Conservation (phyloP, 2,329 filamentous ascomycete genomes). For the Diplocarpon rosae region DNA sequence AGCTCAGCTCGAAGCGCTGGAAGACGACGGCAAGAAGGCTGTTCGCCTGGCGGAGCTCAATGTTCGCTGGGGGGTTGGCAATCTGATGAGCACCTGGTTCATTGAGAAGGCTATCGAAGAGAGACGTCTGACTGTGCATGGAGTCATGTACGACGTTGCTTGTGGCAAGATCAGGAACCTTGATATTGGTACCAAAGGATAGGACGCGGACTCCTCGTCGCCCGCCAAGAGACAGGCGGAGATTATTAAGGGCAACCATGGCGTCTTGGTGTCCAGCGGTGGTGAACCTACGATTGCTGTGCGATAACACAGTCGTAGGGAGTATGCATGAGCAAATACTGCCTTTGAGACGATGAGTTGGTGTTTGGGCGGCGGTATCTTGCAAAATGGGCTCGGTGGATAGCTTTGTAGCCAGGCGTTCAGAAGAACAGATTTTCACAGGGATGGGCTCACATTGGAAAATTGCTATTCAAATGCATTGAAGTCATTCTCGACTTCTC, state of each 20-base stretch:
- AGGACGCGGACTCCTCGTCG: neutral
- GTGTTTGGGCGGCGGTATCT: conserved; percentile 1
- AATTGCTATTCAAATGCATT: too few relatives aligned
- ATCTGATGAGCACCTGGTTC: conserved; percentile 55
- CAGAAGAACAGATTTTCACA: neutral
- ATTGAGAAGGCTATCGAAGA: conserved; percentile 61
- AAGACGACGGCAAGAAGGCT: conserved; percentile 42
- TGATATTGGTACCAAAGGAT: conserved; percentile 30
- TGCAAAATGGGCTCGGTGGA: neutral
- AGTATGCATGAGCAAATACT: neutral
- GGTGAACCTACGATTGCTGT: conserved; percentile 31
- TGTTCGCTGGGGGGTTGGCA: conserved; percentile 56
- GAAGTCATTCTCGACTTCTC: too few relatives aligned
- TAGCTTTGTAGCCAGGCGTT: conserved; percentile 9
- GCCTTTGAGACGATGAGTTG: neutral
- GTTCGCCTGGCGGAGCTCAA: conserved; percentile 66
- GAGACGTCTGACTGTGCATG: conserved; percentile 63
- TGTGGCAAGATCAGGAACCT: conserved; percentile 39
- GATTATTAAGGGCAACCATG: conserved; percentile 34
- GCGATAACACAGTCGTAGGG: conserved; percentile 13
- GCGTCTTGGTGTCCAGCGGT: conserved; percentile 38
- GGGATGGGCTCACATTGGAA: neutral
- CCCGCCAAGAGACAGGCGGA: neutral
- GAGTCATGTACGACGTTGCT: conserved; percentile 59
- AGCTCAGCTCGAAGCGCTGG: conserved; percentile 43